Evolutionary conservation across 176 grass and related monocot genomes (phyloP).

Genomic region (Juncus effusus): DNA sequence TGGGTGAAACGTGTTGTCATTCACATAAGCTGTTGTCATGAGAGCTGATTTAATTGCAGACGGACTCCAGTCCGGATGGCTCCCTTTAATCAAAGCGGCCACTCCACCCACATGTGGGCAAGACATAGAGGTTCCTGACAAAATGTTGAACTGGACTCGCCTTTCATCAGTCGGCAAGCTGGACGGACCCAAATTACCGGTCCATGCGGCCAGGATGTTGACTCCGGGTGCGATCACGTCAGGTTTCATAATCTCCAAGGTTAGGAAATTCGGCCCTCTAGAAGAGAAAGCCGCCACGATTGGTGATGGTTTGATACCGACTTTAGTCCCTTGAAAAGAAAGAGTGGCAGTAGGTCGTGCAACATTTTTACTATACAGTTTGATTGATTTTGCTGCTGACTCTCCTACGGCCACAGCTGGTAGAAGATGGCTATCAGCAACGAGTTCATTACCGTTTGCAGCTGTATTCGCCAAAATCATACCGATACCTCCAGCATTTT

Average conservation of each 20-base stretch:
- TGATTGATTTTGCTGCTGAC: constrained; percentile 44
- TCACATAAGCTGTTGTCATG: constrained; percentile 95
- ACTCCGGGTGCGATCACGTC: constrained; percentile 77
- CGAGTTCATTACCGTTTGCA: constrained; percentile 85
- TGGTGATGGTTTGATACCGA: constrained; percentile 86
- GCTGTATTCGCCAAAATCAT: constrained; percentile 79
- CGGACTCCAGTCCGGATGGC: constrained; percentile 89
- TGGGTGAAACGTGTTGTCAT: constrained; percentile 72
- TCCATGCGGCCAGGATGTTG: constrained; percentile 96
- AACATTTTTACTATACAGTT: constrained; percentile 47
- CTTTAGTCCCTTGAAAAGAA: constrained; percentile 70
- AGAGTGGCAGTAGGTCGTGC: constrained; percentile 60
- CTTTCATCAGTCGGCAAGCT: constrained; percentile 64
- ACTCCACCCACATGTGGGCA: constrained; percentile 97
- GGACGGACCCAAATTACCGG: constrained; percentile 71
- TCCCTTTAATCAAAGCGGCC: constrained; percentile 81
- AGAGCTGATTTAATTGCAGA: constrained; percentile 85
- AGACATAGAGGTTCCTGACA: constrained; percentile 98
- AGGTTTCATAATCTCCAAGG: constrained; percentile 88
- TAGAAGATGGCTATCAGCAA: constrained; percentile 94
- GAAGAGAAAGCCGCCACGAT: constrained; percentile 92
- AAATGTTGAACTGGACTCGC: constrained; percentile 88
- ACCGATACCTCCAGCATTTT: constrained; percentile 67
- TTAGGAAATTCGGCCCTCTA: constrained; percentile 78
- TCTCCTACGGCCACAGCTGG: constrained; percentile 73